Conservation (phyloP, 2,329 filamentous ascomycete genomes). For the Fusarium begoniae region DNA sequence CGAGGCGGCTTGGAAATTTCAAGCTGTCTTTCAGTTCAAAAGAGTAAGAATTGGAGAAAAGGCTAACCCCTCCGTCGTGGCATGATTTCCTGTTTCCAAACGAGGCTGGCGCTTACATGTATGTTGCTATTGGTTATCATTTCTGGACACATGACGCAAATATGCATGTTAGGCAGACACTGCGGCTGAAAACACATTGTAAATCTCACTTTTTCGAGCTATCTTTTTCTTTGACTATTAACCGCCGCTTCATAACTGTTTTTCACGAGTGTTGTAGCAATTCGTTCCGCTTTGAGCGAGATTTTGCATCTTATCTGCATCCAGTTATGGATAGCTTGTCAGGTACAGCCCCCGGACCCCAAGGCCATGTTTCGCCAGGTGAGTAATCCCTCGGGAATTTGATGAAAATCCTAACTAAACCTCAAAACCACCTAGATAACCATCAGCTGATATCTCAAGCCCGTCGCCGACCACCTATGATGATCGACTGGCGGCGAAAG, state of each 20-base stretch:
- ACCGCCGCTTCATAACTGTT: accelerated
- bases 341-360: accelerated
- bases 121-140: background rate
- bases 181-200: accelerated
- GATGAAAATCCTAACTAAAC: accelerated
- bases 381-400: accelerated
- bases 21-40: background rate
- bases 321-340: background rate
- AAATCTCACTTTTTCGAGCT: background rate
- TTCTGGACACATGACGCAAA: background rate
- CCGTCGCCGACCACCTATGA: background rate
- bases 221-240: accelerated
- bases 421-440: accelerated
- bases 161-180: background rate
- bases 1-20: accelerated
- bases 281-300: accelerated
- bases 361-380: accelerated
- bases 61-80: accelerated
- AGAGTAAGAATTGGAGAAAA: accelerated
- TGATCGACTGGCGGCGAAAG: background rate
- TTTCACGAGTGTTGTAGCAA: accelerated
- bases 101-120: background rate
- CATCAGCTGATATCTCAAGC: accelerated
- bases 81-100: background rate
- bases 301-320: background rate